A percentile compares a stretch with the other conserved stretches of the same genome.
phyloP scores from a whole-genome alignment of 1,139 yeast genomes.

The Protomyces macrosporus region DNA sequence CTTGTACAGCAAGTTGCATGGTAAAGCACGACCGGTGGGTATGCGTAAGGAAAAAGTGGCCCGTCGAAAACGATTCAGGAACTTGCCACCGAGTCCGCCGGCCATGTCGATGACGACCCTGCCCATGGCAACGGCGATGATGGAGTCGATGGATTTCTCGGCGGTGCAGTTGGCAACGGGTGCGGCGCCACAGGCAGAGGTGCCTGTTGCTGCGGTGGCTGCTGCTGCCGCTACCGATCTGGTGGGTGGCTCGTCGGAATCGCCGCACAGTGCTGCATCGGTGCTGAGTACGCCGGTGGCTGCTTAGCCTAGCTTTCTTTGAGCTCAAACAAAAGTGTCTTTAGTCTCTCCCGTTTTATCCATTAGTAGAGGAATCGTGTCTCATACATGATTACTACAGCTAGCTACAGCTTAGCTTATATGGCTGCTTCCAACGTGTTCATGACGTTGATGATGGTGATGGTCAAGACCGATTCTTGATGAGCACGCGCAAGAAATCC shows the following conservation, averaged over 20 bases:
- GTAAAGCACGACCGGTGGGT: constrained; percentile 68
- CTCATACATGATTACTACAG: too few relatives aligned
- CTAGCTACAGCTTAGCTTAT: too few relatives aligned
- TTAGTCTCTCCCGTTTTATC: too few relatives aligned
- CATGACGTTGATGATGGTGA: too few relatives aligned
- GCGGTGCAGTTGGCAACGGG: too few relatives aligned
- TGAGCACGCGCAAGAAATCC: constrained; percentile 19
- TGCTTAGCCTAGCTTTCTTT: background rate
- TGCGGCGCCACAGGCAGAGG: background rate
- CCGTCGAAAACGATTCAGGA: constrained; percentile 53
- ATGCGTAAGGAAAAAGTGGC: constrained; percentile 70
- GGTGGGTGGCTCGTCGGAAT: background rate
- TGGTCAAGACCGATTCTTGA: background rate
- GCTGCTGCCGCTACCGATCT: background rate
- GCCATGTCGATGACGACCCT: background rate
- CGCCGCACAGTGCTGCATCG: background rate
- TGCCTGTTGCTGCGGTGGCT: background rate
- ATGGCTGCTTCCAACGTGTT: too few relatives aligned
- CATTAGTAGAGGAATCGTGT: too few relatives aligned
- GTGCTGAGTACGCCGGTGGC: background rate
- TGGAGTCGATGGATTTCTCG: background rate
- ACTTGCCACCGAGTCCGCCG: constrained; percentile 10
- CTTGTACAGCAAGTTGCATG: constrained; percentile 68
- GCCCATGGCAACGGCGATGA: background rate
- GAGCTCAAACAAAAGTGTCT: too few relatives aligned